phyloP scores from a whole-genome alignment of 768 basidiomycete species.

The Xanthoconium stramineum region DNA sequence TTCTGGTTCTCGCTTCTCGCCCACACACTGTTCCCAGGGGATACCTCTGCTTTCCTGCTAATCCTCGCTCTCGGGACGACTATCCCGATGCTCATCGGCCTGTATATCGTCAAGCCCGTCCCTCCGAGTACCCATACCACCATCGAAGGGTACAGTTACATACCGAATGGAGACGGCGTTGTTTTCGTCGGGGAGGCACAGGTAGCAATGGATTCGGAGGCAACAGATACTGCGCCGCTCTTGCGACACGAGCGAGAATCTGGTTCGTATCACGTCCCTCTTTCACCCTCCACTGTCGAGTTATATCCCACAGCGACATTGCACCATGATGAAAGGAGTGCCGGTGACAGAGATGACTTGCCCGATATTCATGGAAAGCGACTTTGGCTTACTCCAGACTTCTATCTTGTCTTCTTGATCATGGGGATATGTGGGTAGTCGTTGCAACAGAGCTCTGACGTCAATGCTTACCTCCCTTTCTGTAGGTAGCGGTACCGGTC shows the following conservation, averaged over 20 bases:
- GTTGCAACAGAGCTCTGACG: neutral
- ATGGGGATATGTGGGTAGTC: slow-evolving; percentile 51
- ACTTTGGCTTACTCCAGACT: slow-evolving; percentile 53
- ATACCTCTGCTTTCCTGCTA: slow-evolving; percentile 74
- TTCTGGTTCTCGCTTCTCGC: slow-evolving; percentile 84
- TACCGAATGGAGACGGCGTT: slow-evolving; percentile 15
- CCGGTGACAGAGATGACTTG: slow-evolving; percentile 23
- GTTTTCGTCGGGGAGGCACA: slow-evolving; percentile 26
- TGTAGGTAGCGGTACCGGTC: slow-evolving; percentile 66
- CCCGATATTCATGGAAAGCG: slow-evolving; percentile 54
- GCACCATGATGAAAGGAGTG: neutral
- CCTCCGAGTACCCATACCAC: slow-evolving; percentile 36
- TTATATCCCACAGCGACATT: slow-evolving; percentile 17
- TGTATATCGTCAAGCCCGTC: slow-evolving; percentile 67
- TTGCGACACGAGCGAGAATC: slow-evolving; percentile 18
- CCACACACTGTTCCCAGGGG: slow-evolving; percentile 66
- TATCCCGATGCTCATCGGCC: slow-evolving; percentile 74
- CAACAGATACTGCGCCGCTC: slow-evolving; percentile 20
- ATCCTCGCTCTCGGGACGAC: slow-evolving; percentile 77
- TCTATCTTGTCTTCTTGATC: slow-evolving; percentile 59
- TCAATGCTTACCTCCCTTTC: neutral
- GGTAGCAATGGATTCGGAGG: slow-evolving; percentile 5
- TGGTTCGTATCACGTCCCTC: slow-evolving; percentile 23
- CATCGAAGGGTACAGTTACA: slow-evolving; percentile 18
- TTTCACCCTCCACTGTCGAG: slow-evolving; percentile 18